Percentiles rank a stretch among this genome's conserved stretches.
Conservation (phyloP, 2,329 filamentous ascomycete genomes). For the Diaporthe destruens region DNA sequence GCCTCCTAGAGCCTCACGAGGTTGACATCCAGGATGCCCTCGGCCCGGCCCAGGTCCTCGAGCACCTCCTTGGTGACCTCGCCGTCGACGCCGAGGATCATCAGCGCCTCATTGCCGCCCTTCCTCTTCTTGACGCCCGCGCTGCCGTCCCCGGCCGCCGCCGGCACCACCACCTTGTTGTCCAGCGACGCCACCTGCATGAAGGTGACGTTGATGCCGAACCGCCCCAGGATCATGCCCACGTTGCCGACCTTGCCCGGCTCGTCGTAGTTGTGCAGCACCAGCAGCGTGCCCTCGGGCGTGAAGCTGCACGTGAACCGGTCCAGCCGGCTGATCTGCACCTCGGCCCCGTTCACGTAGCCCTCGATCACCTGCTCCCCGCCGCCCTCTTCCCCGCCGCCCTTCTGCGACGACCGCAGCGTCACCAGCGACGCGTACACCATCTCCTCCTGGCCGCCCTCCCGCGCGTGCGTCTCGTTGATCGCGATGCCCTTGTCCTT, state of each 20-base stretch:
- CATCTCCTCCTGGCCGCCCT: conserved; percentile 69
- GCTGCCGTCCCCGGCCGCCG: conserved; percentile 46
- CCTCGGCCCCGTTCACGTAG: conserved; percentile 72
- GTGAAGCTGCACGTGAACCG: conserved; percentile 80
- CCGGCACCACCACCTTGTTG: conserved; percentile 45
- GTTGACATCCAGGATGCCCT: conserved; percentile 69
- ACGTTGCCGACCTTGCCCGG: conserved; percentile 87
- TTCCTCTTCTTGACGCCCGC: conserved; percentile 43
- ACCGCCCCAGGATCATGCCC: conserved; percentile 75
- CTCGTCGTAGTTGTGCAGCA: conserved; percentile 84
- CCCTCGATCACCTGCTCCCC: conserved; percentile 69
- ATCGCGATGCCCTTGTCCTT: conserved; percentile 83
- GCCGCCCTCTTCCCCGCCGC: conserved; percentile 40
- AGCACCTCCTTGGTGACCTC: conserved; percentile 70
- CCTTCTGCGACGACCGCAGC: conserved; percentile 62
- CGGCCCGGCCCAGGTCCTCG: conserved; percentile 60
- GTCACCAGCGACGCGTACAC: conserved; percentile 80
- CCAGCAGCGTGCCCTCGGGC: conserved; percentile 80
- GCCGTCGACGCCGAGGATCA: conserved; percentile 83
- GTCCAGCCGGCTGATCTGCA: conserved; percentile 80
- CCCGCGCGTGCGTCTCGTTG: conserved; percentile 77
- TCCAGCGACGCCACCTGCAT: conserved; percentile 78
- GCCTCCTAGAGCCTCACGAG: conserved; percentile 58
- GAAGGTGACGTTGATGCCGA: conserved; percentile 82
- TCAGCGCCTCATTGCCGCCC: conserved; percentile 76